Base-by-base conservation (phyloP, 1,139 yeast species). In the Geotrichum citri-aurantii region DNA sequence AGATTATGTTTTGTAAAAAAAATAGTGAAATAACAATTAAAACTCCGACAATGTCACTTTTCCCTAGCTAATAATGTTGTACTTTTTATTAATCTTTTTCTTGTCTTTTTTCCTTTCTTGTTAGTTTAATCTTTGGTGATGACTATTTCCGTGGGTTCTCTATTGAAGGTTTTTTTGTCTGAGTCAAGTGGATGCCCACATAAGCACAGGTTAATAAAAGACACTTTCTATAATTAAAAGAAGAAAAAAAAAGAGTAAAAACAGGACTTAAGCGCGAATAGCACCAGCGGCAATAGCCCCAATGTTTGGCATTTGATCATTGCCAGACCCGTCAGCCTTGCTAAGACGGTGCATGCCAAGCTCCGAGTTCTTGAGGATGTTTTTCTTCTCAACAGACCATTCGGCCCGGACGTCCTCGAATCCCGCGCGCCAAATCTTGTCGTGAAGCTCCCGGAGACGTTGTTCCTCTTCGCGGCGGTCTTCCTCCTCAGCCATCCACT, bases 401-500 rank as follows among this genome's bases (percentile, higher is more conserved):
- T 81, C 82, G 33, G 77, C 77, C 65, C 81, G 81, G 56, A 87
- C 88, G 68, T 86, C 89, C 66, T 83, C 86, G 69, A 87, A 89
- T 1, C 92, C 96, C 63, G 81, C 79, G 63, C 79, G 81, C 89
- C 93, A 89, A 31, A 85, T 83, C 68, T 83, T 83, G 65, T 86
- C 86, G 71, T 88, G 88, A 59, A 85, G 82, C 69, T 84, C 84
- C 68, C 81, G 81, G 61, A 84, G 77, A 69, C 82, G 81, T 54
- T 81, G 83, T 68, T 87, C 90, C 70, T 83, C 86, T 63, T 81
- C 77, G 67, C 82, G 84, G 64, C 95, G 81, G 59, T 83, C 84
- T 71, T 90, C 96, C 72, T 90, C 96, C 67, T 88, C 82, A 0
- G 95, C 96, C 96, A 90, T 88, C 96, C 96, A 89, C 71, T 88